Evolutionary conservation across 805 yeast species (phyloP), one percentile per base, ranked within the genome.

Genomic region (Spathaspora hagerdaliae): DNA sequence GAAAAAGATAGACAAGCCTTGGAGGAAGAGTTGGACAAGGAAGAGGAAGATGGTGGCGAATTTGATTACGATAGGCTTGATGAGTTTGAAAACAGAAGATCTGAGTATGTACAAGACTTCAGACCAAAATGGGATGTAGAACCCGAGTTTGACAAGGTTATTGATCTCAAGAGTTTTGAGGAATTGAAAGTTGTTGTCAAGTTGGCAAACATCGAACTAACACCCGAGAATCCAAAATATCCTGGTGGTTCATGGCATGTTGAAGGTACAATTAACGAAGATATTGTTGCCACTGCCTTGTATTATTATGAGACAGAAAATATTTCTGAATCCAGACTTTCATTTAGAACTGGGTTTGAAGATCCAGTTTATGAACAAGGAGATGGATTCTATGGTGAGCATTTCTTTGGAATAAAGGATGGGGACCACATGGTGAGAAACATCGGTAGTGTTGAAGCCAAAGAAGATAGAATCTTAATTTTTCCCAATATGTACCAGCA

Each of bases 211-310:
- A 71, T 71, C 39, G 67, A 65, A 43, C 53, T 71, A 41, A 67
- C 72, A 1, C 75, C 76, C 0, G 72, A 70, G 38, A 63, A 61
- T 27, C 71, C 74, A 1, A 42, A 41, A 2, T 71, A 71, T 43
- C 44, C 51, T 2, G 76, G 76, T 2, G 75, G 75, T 1, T 49
- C 69, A 2, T 71, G 75, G 75, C 75, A 71, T 44, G 63, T 71
- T 1, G 75, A 71, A 51, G 77, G 75, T 1, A 58, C 69, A 7
- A 59, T 61, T 24, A 66, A 65, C 47, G 77, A 71, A 50, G 66
- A 67, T 45, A 71, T 71, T 38, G 65, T 71, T 6, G 75, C 75
- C 2, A 69, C 74, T 2, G 57, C 64, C 5, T 51, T 71, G 31
- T 71, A 69, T 51, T 71, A 71, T 49, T 70, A 69, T 44, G 75